Base-by-base conservation (phyloP, 2,329 filamentous ascomycete genomes). In the Venturia pyrina region DNA sequence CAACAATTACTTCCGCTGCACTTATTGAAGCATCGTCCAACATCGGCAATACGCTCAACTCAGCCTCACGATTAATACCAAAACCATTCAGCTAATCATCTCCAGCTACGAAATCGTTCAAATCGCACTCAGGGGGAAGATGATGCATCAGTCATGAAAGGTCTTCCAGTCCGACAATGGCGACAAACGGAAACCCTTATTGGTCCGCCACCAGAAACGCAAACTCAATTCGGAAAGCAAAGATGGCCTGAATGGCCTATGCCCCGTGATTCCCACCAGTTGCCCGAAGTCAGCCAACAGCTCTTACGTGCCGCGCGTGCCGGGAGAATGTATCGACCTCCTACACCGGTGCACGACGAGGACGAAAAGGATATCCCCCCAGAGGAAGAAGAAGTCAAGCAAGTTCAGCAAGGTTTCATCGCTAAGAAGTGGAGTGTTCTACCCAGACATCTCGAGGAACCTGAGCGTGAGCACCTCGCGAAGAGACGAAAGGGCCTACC, bases 161-260 rank as follows among this genome's bases (percentile, higher is more conserved):
- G 92, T 67, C 83, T 97, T 13, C 93, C 93, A 19, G 89, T 97
- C 66, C 89, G 92, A 72, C 91, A 96, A 83, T 98, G 92, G 89
- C 87, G 90, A 66, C 87, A 89, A 69, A 86, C 89, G 67, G 66
- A 66, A 7, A 44, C 91, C 66, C 88, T 79, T 53, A 79, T 93
- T 72, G 86, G 86, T 69, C 85, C 85, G 15, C 79, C 83, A 11
- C 82, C 85, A 46, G 80, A 85, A 68, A 89, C 41, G 17, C 24
- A 93, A 70, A 85, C 82, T 37, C 81, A 78, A 41, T 81, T 79
- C 41, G 73, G 86, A 68, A 83, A 87, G 71, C 85, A 89, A 73
- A 81, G 85, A 64, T 93, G 89, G 85, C 87, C 87, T 61, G 93
- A 96, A 73, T 83, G 91, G 21, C 87, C 90, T 57, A 93, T 97